These are phyloP conservation scores for Cyberlindnera xylosilytica DNA, from an alignment of 805 yeast species.

Conservation along the genomic window DNA sequence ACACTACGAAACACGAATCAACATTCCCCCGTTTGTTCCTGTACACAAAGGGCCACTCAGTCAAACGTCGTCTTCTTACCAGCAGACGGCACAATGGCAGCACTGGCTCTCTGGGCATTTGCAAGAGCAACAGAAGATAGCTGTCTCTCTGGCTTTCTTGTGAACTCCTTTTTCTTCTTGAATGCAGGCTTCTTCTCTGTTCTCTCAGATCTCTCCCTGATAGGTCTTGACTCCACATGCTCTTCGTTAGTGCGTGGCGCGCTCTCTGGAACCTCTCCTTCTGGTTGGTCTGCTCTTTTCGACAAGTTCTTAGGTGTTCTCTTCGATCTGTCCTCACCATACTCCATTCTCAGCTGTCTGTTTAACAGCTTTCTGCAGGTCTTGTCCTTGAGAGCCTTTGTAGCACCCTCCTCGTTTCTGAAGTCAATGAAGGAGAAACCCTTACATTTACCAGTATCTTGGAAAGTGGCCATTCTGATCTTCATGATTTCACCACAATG, in stretches of 20 bases:
- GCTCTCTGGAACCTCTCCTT: slow-evolving; percentile 9
- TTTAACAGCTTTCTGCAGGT: slow-evolving; percentile 63
- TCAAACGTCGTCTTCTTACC: slow-evolving; percentile 68
- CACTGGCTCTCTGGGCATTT: slow-evolving; percentile 82
- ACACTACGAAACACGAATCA: no score
- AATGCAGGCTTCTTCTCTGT: slow-evolving; percentile 6
- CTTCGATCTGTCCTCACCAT: slow-evolving; percentile 91
- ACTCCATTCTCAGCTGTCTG: slow-evolving; percentile 81
- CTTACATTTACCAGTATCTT: slow-evolving; percentile 93
- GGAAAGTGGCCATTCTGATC: slow-evolving; percentile 96
- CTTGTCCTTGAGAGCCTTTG: slow-evolving; percentile 75
- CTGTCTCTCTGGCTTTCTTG: slow-evolving; percentile 19
- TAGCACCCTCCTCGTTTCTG: slow-evolving; percentile 74
- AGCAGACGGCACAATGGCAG: slow-evolving; percentile 83
- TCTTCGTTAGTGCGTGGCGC: slow-evolving; percentile 15
- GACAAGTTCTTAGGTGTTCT: slow-evolving; percentile 34
- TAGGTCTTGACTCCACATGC: slow-evolving; percentile 21
- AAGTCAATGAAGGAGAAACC: slow-evolving; percentile 95
- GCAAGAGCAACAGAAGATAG: slow-evolving; percentile 86
- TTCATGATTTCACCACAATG: slow-evolving; percentile 85
- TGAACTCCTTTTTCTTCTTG: slow-evolving; percentile 11
- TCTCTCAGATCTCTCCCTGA: slow-evolving; percentile 24
- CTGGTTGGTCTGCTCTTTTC: slow-evolving; percentile 7
- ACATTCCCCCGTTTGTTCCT: no score
- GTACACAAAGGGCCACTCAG: background rate